Evolutionary conservation across 1,284 basidiomycete genomes (phyloP).

Genomic region (Microbotryum saponariae): DNA sequence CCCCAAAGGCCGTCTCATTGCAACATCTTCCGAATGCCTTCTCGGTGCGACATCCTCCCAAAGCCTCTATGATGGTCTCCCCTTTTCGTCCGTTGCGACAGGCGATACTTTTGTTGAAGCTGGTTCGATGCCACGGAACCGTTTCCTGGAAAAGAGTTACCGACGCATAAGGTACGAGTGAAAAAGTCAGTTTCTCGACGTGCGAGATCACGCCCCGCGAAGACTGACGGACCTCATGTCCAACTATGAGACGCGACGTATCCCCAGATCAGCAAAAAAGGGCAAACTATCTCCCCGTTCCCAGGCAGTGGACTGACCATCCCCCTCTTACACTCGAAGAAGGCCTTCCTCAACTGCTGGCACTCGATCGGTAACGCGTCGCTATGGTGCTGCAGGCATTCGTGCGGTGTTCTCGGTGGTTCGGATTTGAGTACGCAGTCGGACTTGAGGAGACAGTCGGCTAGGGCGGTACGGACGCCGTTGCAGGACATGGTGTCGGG

Average conservation of each 20-base stretch:
- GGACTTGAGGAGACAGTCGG: slow-evolving; percentile 66
- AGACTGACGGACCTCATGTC: slow-evolving; percentile 27
- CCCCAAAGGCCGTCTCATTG: too few species aligned
- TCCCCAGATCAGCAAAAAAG: neutral
- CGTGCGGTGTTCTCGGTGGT: slow-evolving; percentile 43
- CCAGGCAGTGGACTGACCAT: slow-evolving; percentile 53
- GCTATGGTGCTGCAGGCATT: slow-evolving; percentile 64
- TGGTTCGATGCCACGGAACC: slow-evolving; percentile 30
- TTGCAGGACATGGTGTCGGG: slow-evolving; percentile 60
- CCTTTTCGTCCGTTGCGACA: too few species aligned
- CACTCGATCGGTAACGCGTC: slow-evolving; percentile 69
- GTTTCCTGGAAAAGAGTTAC: slow-evolving; percentile 16
- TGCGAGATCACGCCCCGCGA: neutral
- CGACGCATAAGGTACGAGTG: too few species aligned
- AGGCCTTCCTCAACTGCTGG: slow-evolving; percentile 61
- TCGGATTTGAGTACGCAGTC: slow-evolving; percentile 65
- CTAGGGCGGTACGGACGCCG: slow-evolving; percentile 62
- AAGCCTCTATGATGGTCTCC: too few species aligned
- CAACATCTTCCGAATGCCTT: too few species aligned
- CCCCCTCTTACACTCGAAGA: slow-evolving; percentile 77
- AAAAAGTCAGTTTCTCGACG: neutral
- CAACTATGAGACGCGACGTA: slow-evolving; percentile 8
- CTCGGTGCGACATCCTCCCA: too few species aligned
- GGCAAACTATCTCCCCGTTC: too few species aligned
- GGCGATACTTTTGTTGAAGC: neutral